A percentile compares a stretch with the other conserved stretches of the same genome.
phyloP scores from a whole-genome alignment of 2,329 filamentous ascomycete species.

The Sporothrix pseudoabietina region DNA sequence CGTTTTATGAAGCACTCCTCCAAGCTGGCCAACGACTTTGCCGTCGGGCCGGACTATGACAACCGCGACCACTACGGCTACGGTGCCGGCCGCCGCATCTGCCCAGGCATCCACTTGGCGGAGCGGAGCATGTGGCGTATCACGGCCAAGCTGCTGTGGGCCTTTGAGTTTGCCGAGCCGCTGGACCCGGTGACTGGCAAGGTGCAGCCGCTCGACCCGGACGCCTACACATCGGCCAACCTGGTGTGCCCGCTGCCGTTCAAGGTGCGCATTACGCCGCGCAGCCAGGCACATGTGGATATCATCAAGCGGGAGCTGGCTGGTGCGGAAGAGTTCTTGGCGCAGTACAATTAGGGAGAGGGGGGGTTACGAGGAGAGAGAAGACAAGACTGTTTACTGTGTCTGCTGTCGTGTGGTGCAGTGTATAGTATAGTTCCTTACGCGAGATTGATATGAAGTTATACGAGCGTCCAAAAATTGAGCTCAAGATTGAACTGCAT shows the following conservation, averaged over 20 bases:
- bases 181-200: neutral
- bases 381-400: neutral
- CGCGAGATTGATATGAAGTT: neutral
- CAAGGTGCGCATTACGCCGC: neutral
- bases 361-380: neutral
- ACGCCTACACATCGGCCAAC: neutral
- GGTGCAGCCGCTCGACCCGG: neutral
- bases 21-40: neutral
- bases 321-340: neutral
- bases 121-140: neutral
- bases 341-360: neutral
- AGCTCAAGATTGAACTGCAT: neutral
- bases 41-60: neutral
- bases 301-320: constrained; percentile 2
- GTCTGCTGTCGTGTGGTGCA: neutral
- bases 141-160: neutral
- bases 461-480: neutral
- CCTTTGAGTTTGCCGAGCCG: neutral
- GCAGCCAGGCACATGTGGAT: neutral
- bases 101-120: neutral
- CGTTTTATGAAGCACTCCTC: neutral
- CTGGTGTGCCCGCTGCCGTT: neutral
- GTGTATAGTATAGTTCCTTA: neutral
- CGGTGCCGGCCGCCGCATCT: neutral
- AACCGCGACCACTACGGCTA: constrained; percentile 6